Evolutionary conservation across 1,284 basidiomycete species (phyloP), one percentile per base, ranked within the genome.

Genomic region (Sanghuangporus baumii): DNA sequence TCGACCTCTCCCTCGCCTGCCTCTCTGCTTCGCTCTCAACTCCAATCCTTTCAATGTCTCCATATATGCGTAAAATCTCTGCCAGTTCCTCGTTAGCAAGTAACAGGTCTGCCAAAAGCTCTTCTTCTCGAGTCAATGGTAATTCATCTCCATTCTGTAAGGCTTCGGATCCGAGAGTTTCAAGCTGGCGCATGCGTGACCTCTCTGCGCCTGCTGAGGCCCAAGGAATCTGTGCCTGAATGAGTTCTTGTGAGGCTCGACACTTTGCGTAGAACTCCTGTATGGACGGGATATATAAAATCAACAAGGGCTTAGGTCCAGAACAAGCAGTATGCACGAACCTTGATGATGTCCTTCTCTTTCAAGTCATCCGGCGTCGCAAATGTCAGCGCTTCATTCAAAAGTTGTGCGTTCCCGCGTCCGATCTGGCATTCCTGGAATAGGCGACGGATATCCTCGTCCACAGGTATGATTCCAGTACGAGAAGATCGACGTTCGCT

Each of bases 341-440:
- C 89, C 71, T 79, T 80, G 70, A 91, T 89, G 51, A 92, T 76
- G 26, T 80, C 76, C 60, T 76, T 82, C 68, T 74, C 76, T 65
- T 77, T 81, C 65, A 91, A 71, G 57, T 88, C 84, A 61, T 89
- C 85, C 0, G 88, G 88, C 63, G 78, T 84, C 2, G 87, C 83
- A 60, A 81, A 82, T 1, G 80, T 78, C 46, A 93, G 75, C 0
- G 88, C 80, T 69, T 92, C 82, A 7, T 81, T 80, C 2, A 93
- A 75, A 7, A 93, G 64, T 46, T 75, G 72, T 0, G 91, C 89
- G 68, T 92, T 92, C 6, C 86, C 87, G 54, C 80, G 78, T 6
- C 86, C 90, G 60, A 91, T 83, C 67, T 84, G 84, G 73, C 90
- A 93, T 70, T 93, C 91, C 68, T 90, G 85, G 70, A 89, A 85